Percentiles rank a stretch among this genome's conserved stretches.
These are phyloP conservation scores for Artomyces pyxidatus DNA, from an alignment of 768 basidiomycete species.

Conservation along the genomic window DNA sequence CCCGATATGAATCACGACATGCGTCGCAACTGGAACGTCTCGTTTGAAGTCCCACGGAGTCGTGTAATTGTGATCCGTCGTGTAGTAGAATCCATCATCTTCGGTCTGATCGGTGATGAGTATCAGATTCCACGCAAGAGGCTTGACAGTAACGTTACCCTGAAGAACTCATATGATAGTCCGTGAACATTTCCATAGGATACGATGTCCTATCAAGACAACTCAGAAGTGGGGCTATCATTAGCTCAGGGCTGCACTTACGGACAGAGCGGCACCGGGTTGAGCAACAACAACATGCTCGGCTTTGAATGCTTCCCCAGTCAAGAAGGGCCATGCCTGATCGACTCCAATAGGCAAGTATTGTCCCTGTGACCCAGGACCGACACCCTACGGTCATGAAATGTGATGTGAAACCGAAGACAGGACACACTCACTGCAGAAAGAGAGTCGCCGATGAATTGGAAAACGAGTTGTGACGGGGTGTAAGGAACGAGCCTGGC, in stretches of 20 bases:
- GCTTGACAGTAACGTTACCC: constrained; percentile 20
- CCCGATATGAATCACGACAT: constrained; percentile 52
- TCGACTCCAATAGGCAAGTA: constrained; percentile 44
- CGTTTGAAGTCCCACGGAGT: constrained; percentile 48
- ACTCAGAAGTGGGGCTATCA: background rate
- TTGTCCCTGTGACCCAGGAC: constrained; percentile 37
- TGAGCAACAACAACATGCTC: constrained; percentile 46
- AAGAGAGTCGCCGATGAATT: constrained; percentile 52
- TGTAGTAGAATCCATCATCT: constrained; percentile 47
- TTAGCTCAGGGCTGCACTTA: constrained; percentile 15
- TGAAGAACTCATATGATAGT: constrained; percentile 43
- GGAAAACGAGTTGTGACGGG: constrained; percentile 38
- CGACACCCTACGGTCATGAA: too few relatives aligned
- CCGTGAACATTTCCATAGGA: constrained; percentile 49
- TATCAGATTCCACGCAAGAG: background rate
- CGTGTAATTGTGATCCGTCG: constrained; percentile 49
- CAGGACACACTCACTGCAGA: constrained; percentile 34
- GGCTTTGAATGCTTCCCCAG: constrained; percentile 41
- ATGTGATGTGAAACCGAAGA: background rate
- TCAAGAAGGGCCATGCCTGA: constrained; percentile 50
- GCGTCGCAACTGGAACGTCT: constrained; percentile 39
- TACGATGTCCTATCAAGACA: constrained; percentile 34
- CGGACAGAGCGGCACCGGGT: constrained; percentile 43
- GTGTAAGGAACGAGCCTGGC: constrained; percentile 37
- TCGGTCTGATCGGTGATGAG: constrained; percentile 33